These are phyloP conservation scores for Porcisia hertigi DNA, from an alignment of 208 protist species.

Conservation along the genomic window DNA sequence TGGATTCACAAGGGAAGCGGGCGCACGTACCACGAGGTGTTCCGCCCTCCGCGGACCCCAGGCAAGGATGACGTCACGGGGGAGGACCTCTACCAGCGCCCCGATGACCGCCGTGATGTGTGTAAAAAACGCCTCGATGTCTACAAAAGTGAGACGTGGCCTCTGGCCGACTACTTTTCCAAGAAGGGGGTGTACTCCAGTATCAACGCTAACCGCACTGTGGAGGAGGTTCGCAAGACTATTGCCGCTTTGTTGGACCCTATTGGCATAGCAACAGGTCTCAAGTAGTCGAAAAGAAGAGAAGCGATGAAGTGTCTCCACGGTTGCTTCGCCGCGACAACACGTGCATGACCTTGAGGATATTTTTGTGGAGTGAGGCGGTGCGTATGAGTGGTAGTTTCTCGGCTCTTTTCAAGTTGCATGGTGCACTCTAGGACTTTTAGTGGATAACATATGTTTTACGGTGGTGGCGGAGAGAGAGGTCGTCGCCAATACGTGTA, in stretches of 20 bases:
- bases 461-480: neutral
- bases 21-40: constrained; percentile 93
- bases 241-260: constrained; percentile 73
- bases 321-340: neutral
- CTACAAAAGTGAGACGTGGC: constrained; percentile 84
- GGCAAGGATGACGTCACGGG: constrained; percentile 94
- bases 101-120: constrained; percentile 93
- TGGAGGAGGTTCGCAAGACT: constrained; percentile 66
- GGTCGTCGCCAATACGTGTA: no score
- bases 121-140: constrained; percentile 86
- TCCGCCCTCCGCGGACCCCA: constrained; percentile 87
- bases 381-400: neutral
- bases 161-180: constrained; percentile 90
- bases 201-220: constrained; percentile 76
- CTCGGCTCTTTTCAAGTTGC: neutral
- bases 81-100: constrained; percentile 91
- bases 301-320: neutral
- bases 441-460: neutral
- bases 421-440: neutral
- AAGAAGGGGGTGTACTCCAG: constrained; percentile 54
- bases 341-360: no score
- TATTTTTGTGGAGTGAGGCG: neutral
- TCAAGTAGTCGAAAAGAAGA: constrained; percentile 37
- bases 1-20: constrained; percentile 93
- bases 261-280: constrained; percentile 57